A percentile compares a stretch with the other conserved stretches of the same genome.
Conservation (phyloP, 768 basidiomycete species). For the Amanita phalloides region DNA sequence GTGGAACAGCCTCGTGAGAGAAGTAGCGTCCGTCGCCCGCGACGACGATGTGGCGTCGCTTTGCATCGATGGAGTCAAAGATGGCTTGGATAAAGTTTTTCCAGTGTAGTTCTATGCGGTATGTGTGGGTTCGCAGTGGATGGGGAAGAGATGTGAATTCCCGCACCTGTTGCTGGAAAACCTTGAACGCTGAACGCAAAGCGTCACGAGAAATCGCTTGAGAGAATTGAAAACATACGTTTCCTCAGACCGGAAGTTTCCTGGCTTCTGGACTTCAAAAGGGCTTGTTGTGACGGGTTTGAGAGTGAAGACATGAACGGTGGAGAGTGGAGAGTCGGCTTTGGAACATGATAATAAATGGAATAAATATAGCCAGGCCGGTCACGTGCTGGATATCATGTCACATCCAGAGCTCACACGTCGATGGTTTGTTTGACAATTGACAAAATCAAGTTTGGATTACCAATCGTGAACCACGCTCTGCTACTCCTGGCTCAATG, state of each 20-base stretch:
- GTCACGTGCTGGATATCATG: not conserved
- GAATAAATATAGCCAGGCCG: not conserved
- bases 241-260: constrained; percentile 96
- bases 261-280: constrained; percentile 92
- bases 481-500: constrained; percentile 73
- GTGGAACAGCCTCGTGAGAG: constrained; percentile 75
- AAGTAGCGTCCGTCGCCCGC: constrained; percentile 97
- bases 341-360: too few relatives aligned
- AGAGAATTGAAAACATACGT: constrained; percentile 35
- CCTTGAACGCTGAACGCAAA: constrained; percentile 66
- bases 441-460: constrained; percentile 90
- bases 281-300: constrained; percentile 75
- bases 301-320: constrained; percentile 33
- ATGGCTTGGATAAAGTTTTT: constrained; percentile 97
- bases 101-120: constrained; percentile 82
- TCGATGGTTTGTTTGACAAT: constrained; percentile 68
- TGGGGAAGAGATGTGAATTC: constrained; percentile 10
- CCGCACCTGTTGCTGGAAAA: constrained; percentile 91
- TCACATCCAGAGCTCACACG: constrained; percentile 31
- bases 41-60: constrained; percentile 84
- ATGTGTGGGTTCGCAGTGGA: constrained; percentile 5
- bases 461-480: constrained; percentile 46
- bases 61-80: constrained; percentile 76
- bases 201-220: constrained; percentile 10
- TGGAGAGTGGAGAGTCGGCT: not conserved